Evolutionary conservation across 805 yeast genomes (phyloP).

Genomic region (Ogataea polymorpha): DNA sequence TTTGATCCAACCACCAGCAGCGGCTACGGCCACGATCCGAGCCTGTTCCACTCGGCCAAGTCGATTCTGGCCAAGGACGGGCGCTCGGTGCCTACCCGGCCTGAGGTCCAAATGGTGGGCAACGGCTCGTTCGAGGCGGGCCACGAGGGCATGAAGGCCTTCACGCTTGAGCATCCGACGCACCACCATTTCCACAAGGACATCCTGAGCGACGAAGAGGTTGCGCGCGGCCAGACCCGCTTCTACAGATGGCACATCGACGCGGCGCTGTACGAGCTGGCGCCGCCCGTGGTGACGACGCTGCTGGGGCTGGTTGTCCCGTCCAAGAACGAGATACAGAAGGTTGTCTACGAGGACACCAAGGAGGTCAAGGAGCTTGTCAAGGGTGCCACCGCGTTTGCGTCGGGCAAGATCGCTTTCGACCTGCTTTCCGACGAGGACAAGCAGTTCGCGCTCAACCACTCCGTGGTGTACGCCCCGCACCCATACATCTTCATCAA

Average conservation of each 20-base stretch:
- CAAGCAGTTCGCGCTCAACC: constrained; percentile 66
- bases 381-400: constrained; percentile 88
- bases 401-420: constrained; percentile 80
- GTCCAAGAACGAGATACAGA: constrained; percentile 57
- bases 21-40: constrained; percentile 77
- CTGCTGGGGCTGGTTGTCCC: constrained; percentile 82
- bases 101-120: constrained; percentile 89
- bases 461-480: constrained; percentile 87
- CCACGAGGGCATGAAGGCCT: constrained; percentile 46
- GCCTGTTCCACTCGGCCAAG: constrained; percentile 61
- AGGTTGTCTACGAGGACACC: constrained; percentile 62
- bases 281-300: constrained; percentile 86
- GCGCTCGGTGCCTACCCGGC: constrained; percentile 71
- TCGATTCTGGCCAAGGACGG: constrained; percentile 81
- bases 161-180: constrained; percentile 71
- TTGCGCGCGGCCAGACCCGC: constrained; percentile 63
- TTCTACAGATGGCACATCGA: constrained; percentile 95
- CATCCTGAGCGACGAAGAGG: constrained; percentile 60
- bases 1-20: constrained; percentile 73
- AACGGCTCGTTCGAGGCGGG: constrained; percentile 62
- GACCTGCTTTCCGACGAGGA: constrained; percentile 64
- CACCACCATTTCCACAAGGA: constrained; percentile 77
- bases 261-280: constrained; percentile 79
- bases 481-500: constrained; percentile 87
- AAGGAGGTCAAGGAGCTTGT: constrained; percentile 63